Evolutionary conservation across 2,329 filamentous ascomycete genomes (phyloP).

Genomic region (Fusarium vanettenii): DNA sequence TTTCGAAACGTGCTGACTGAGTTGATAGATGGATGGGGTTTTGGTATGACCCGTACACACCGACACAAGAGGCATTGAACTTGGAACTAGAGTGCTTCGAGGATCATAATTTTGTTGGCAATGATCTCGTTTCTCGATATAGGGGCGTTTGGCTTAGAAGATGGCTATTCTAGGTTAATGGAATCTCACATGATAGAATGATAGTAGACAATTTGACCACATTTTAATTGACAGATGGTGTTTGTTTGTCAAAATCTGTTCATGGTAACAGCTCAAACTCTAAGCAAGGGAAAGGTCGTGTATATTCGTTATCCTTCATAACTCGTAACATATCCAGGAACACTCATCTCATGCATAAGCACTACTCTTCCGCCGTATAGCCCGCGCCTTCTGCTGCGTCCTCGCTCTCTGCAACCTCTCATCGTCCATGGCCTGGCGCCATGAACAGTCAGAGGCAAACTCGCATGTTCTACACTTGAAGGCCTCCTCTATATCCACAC

Average conservation of each 20-base stretch:
- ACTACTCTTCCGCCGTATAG: constrained; percentile 20
- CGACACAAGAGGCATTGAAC: constrained; percentile 35
- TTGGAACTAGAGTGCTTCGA: neutral
- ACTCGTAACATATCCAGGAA: constrained; percentile 26
- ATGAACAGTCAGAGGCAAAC: constrained; percentile 81
- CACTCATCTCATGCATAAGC: constrained; percentile 14
- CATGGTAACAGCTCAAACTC: neutral
- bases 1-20: neutral
- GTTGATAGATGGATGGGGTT: constrained; percentile 41
- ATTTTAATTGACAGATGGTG: neutral
- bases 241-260: neutral
- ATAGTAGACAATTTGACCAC: neutral
- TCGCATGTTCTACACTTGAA: constrained; percentile 91
- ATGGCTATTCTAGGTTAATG: neutral
- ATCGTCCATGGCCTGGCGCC: constrained; percentile 78
- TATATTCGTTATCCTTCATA: constrained; percentile 24
- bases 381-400: constrained; percentile 37
- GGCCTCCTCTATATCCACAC: constrained; percentile 85
- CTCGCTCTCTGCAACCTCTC: constrained; percentile 53
- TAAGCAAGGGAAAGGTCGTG: neutral
- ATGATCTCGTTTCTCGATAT: neutral
- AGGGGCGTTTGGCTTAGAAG: neutral
- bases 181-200: neutral
- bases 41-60: constrained; percentile 41
- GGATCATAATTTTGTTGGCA: neutral